Conservation (phyloP, 345 rosid species). For the Aegle marmelos region DNA sequence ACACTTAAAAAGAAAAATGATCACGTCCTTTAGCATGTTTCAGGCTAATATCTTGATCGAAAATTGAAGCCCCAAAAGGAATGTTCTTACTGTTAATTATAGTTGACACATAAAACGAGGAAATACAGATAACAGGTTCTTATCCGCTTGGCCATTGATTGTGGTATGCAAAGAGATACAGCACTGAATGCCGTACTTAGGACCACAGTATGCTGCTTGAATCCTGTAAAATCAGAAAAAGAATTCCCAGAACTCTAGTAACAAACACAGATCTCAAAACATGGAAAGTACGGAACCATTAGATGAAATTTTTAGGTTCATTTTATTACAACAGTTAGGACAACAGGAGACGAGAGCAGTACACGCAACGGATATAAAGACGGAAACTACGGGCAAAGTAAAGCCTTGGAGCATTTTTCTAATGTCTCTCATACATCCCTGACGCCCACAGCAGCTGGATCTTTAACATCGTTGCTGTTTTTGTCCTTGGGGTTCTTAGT, state of each 20-base stretch:
- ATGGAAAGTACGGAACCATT: neutral
- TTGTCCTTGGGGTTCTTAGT: conserved; percentile 27
- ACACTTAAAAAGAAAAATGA: neutral
- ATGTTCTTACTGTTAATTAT: too few species aligned
- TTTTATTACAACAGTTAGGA: neutral
- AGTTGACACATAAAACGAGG: too few species aligned
- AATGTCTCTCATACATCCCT: conserved; percentile 26
- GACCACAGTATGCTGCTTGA: neutral
- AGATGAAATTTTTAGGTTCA: neutral
- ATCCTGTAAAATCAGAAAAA: neutral
- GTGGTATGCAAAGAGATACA: neutral
- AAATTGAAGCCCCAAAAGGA: neutral
- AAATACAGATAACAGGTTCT: neutral
- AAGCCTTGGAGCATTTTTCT: neutral
- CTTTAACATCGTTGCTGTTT: conserved; percentile 4
- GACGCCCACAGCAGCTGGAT: conserved; percentile 24
- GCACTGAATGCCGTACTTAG: neutral
- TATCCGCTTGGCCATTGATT: neutral
- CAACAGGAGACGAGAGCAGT: neutral
- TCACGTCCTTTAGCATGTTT: neutral
- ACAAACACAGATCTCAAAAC: neutral
- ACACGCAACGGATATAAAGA: neutral
- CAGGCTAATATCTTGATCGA: neutral
- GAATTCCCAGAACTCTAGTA: neutral
- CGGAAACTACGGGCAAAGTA: neutral